These are phyloP conservation scores for Citrus inodora DNA, from an alignment of 345 rosid species.

Conservation along the genomic window DNA sequence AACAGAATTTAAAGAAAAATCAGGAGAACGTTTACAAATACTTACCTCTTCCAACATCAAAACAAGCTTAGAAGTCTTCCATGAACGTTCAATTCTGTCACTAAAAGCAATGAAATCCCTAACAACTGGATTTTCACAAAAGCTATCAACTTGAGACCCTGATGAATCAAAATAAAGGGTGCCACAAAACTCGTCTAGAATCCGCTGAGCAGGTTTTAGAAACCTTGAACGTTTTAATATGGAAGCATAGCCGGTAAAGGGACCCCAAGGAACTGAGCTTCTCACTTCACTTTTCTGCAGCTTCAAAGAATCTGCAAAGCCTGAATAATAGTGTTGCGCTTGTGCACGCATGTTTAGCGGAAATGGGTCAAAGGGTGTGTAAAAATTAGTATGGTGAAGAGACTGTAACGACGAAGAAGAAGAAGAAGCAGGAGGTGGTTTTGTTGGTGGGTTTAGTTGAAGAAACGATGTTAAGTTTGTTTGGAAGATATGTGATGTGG, in stretches of 20 bases:
- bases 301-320: conserved; percentile 17
- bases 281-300: conserved; percentile 15
- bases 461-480: background rate
- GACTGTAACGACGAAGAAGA: background rate
- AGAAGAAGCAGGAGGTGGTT: background rate
- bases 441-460: background rate
- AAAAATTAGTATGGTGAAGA: background rate
- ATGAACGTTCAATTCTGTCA: conserved; percentile 24
- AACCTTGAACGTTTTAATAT: conserved; percentile 30
- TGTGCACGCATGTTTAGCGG: background rate
- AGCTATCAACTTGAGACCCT: conserved; percentile 14
- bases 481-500: background rate
- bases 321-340: background rate
- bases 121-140: conserved; percentile 10
- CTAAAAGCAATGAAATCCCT: conserved; percentile 18
- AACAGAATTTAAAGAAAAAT: background rate
- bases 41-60: conserved; percentile 44
- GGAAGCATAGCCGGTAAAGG: conserved; percentile 36
- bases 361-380: conserved; percentile 13
- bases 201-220: conserved; percentile 34
- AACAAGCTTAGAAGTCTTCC: conserved; percentile 33
- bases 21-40: background rate
- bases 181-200: conserved; percentile 31
- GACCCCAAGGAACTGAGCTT: conserved; percentile 34
- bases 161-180: conserved; percentile 3